Percentiles rank a stretch among this genome's conserved stretches.
Evolutionary conservation across 352 stramenopile species (phyloP).

Genomic region (Sclerospora graminicola): DNA sequence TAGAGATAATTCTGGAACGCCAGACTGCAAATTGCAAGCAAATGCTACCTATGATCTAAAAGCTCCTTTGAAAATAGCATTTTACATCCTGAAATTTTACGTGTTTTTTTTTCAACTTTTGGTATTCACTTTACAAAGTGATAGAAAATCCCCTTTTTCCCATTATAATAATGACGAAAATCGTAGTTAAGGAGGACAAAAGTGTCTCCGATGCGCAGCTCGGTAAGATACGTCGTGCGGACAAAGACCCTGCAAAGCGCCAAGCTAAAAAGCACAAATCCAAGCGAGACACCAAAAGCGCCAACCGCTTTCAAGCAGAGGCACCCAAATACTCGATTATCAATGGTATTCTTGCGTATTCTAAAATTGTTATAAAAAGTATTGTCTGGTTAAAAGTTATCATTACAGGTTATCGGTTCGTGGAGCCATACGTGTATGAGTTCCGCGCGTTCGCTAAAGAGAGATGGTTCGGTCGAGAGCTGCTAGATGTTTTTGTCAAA

Average conservation of each 20-base stretch:
- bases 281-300: conserved; percentile 35
- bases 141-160: neutral
- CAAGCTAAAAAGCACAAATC: conserved; percentile 41
- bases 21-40: too few species aligned
- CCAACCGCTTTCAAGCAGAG: conserved; percentile 25
- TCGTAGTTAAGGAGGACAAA: conserved; percentile 2
- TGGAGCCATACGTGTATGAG: conserved; percentile 93
- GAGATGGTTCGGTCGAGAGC: conserved; percentile 87
- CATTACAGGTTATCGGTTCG: conserved; percentile 59
- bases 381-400: neutral
- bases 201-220: conserved; percentile 33
- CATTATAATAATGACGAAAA: neutral
- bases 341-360: conserved; percentile 17
- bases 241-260: conserved; percentile 19
- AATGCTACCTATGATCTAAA: too few species aligned
- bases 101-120: conserved; percentile 9
- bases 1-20: too few species aligned
- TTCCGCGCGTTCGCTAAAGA: conserved; percentile 93
- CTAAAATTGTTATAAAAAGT: neutral
- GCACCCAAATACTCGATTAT: conserved; percentile 50
- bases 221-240: conserved; percentile 29
- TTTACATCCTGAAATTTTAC: too few species aligned
- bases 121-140: too few species aligned
- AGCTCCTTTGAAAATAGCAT: too few species aligned
- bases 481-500: conserved; percentile 87